Evolutionary conservation across 257 asterid species (phyloP), one percentile per base, ranked within the genome.

Genomic region (Jaltomata sinuosa): DNA sequence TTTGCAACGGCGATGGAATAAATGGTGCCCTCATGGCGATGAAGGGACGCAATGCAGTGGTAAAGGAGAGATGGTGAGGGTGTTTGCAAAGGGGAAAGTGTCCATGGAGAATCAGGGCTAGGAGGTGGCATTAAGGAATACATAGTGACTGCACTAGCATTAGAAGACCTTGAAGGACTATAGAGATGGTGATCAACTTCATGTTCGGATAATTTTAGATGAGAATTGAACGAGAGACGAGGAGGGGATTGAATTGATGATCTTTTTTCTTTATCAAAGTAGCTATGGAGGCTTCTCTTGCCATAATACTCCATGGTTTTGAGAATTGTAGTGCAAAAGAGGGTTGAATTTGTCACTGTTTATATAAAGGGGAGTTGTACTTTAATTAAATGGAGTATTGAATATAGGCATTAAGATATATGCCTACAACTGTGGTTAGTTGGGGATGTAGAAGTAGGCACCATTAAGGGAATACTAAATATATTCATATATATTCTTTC

Each of bases 41-140:
- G 98, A 59, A 95, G 94, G 64, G 99, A 90, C 83, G 97, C 94
- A 50, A 95, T 91, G 92, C 99, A 95, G 79, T 95, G 99, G 89
- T 93, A 91, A 83, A 95, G 93, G 83, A 95, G 86, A 67, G 97
- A 83, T 1, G 99, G 97, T 47, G 97, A 92, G 18, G 99, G 98
- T 62, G 97, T 92, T 29, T 85, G 93, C 88, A 89, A 94, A 31
- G 99, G 98, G 77, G 99, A 95, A 85, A 95, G 95, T 38, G 94
- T 92, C 99, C 99, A 94, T 0, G 98, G 98, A 36, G 99, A 94
- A 25, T 91, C 95, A 0, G 96, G 96, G 85, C 90, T 85, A 0
- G 97, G 95, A 38, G 94, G 93, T 3, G 97, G 93, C 27, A 87
- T 85, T 8, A 87, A 57, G 8, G 97, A 91, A 80, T 87, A 87